phyloP scores from a whole-genome alignment of 2,329 filamentous ascomycete species.

The Calycina herbarum region DNA sequence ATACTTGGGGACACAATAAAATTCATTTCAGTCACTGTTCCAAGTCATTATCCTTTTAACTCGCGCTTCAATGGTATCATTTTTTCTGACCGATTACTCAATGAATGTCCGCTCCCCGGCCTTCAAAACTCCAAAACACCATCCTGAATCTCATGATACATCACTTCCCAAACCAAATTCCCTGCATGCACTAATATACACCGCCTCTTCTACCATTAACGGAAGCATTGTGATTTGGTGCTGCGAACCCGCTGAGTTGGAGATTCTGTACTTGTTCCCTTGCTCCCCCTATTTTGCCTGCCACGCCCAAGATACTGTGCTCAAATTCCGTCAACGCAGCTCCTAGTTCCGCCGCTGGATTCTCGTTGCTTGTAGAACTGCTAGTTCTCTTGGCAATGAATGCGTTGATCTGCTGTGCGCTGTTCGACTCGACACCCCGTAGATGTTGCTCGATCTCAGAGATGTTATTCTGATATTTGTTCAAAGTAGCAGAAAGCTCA shows the following conservation, averaged over 20 bases:
- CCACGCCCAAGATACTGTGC: constrained; percentile 62
- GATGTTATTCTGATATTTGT: constrained; percentile 57
- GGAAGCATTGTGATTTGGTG: constrained; percentile 14
- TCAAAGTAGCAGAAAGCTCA: constrained; percentile 59
- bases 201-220: constrained; percentile 27
- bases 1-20: not conserved
- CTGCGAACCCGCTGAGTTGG: constrained; percentile 45
- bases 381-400: constrained; percentile 46
- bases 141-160: constrained; percentile 15
- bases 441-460: constrained; percentile 66
- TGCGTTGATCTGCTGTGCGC: constrained; percentile 60
- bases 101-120: not conserved
- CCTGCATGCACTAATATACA: constrained; percentile 30
- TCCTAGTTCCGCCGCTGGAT: constrained; percentile 53
- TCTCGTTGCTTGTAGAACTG: constrained; percentile 41
- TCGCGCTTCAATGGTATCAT: constrained; percentile 15
- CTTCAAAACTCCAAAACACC: constrained; percentile 16
- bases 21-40: not conserved
- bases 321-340: constrained; percentile 65
- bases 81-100: not conserved
- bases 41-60: not conserved
- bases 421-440: constrained; percentile 59
- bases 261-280: constrained; percentile 62
- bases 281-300: constrained; percentile 57
- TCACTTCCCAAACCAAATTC: constrained; percentile 3